These are phyloP conservation scores for Debaryomyces sp. DNA, from an alignment of 1,139 yeast species.

Conservation along the genomic window DNA sequence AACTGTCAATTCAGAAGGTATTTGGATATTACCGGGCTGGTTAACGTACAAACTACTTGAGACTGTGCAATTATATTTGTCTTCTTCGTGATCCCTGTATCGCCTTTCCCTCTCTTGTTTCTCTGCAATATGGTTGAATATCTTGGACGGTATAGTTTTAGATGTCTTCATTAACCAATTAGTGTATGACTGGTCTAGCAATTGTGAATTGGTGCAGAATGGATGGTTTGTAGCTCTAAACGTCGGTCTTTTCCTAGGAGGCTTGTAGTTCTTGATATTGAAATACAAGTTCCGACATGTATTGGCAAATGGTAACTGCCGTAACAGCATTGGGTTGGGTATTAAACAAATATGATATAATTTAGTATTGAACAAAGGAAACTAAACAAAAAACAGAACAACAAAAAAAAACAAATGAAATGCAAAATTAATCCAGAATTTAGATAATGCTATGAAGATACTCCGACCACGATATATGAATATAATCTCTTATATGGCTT, in stretches of 20 bases:
- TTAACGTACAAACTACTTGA: conserved; percentile 2
- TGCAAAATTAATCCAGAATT: neutral
- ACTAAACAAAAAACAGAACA: conserved; percentile 2
- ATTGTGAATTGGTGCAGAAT: conserved; percentile 28
- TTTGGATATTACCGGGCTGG: neutral
- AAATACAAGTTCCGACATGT: conserved; percentile 22
- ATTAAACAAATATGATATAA: conserved; percentile 3
- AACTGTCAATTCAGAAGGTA: conserved; percentile 4
- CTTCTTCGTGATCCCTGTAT: conserved; percentile 5
- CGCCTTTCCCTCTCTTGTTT: conserved; percentile 5
- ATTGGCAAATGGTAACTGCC: conserved; percentile 24
- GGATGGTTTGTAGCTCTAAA: conserved; percentile 26
- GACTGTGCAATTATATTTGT: conserved; percentile 4
- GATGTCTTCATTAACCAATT: conserved; percentile 27
- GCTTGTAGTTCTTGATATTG: conserved; percentile 23
- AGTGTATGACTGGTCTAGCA: conserved; percentile 27
- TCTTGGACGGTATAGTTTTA: conserved; percentile 12
- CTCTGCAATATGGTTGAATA: conserved; percentile 10
- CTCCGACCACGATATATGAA: neutral
- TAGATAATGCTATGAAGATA: neutral
- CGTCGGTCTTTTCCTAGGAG: conserved; percentile 18
- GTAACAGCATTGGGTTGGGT: conserved; percentile 19
- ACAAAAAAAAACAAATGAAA: conserved; percentile 1
- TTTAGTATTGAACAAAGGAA: neutral
- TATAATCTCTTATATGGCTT: neutral